These are phyloP conservation scores for Botrytis paeoniae DNA, from an alignment of 2,329 filamentous ascomycete genomes.

Conservation along the genomic window DNA sequence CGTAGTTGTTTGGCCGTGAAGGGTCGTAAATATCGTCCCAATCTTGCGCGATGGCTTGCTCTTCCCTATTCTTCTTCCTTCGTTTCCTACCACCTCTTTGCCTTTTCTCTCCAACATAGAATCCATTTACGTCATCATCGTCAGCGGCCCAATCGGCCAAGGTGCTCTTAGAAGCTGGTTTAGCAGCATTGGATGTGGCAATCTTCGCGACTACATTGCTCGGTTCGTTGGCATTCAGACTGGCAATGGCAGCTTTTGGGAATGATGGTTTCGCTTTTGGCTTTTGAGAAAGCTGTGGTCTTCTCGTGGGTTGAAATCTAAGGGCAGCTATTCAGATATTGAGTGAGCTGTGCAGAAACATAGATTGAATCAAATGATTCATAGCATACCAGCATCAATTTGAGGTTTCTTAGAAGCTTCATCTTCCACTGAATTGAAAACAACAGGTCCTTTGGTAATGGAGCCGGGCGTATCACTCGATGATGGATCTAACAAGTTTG, in stretches of 20 bases:
- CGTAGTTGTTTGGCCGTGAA: conserved; percentile 74
- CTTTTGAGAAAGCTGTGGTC: conserved; percentile 64
- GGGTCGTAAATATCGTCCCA: conserved; percentile 95
- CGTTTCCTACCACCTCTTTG: conserved; percentile 64
- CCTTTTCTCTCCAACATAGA: conserved; percentile 60
- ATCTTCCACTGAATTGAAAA: conserved; percentile 58
- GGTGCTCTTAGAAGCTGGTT: conserved; percentile 58
- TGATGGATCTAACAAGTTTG: conserved; percentile 72
- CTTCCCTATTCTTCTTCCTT: conserved; percentile 70
- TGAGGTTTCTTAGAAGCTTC: conserved; percentile 54
- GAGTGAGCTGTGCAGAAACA: conserved; percentile 43
- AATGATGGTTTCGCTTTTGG: conserved; percentile 61
- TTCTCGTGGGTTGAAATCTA: conserved; percentile 82
- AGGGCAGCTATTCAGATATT: conserved; percentile 55
- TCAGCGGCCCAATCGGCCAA: conserved; percentile 80
- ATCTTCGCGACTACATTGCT: conserved; percentile 35
- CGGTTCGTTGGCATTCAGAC: conserved; percentile 27
- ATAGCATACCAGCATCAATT: conserved; percentile 58
- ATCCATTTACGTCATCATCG: conserved; percentile 71
- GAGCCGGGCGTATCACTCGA: conserved; percentile 49
- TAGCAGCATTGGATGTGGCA: conserved; percentile 36
- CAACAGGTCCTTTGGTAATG: conserved; percentile 73
- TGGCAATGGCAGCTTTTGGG: conserved; percentile 43
- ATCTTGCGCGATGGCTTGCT: conserved; percentile 60
- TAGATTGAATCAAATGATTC: conserved; percentile 34